Base-by-base conservation (phyloP, 177 flowering plant genomes). In the Vitis hybrid region DNA sequence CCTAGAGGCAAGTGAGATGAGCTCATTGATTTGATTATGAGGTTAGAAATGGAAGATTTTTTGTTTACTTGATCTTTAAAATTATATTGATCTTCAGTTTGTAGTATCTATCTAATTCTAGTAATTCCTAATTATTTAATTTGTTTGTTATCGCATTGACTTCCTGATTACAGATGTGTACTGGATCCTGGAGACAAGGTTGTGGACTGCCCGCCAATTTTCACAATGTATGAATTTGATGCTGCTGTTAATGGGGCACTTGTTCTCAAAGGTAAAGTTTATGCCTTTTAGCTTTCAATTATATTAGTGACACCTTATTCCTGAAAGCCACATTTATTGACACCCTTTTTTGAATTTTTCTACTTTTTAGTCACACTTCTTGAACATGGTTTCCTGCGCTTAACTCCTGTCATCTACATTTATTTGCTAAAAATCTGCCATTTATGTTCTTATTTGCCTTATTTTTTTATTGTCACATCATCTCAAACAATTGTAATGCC, bases 221-320 rank as follows among this genome's bases (percentile, higher is more conserved):
- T 96, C 76, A 89, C 99, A 19, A 96, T 96, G 99, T 96, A 96
- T 78, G 97, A 83, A 79, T 93, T 96, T 81, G 99, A 96, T 86
- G 99, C 99, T 71, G 93, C 89, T 30, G 97, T 96, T 56, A 96
- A 96, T 86, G 95, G 85, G 18, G 98, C 99, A 51, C 70, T 58
- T 60, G 97, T 96, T 40, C 74, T 92, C 21, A 92, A 93, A 80
- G 98, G 99, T 91, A 81, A 48, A 21, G 1, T 49, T 17, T 8
- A 51, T 3, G 4, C 23, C 32, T 10, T 14, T 64, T 40, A 18
- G 13, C 2, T 21, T 34, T 23, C 6, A 2, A 1, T 66, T 0
- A 26, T 26, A 26, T 26, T 26, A 26, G 30, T 26, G 30, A 26
- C 30, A 26, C 30, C 30, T 26, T 26, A 26, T 26, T 26, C 2